A percentile compares a stretch with the other conserved stretches of the same genome.
Conservation (phyloP, 1,284 basidiomycete genomes). For the Ustilago hordei region DNA sequence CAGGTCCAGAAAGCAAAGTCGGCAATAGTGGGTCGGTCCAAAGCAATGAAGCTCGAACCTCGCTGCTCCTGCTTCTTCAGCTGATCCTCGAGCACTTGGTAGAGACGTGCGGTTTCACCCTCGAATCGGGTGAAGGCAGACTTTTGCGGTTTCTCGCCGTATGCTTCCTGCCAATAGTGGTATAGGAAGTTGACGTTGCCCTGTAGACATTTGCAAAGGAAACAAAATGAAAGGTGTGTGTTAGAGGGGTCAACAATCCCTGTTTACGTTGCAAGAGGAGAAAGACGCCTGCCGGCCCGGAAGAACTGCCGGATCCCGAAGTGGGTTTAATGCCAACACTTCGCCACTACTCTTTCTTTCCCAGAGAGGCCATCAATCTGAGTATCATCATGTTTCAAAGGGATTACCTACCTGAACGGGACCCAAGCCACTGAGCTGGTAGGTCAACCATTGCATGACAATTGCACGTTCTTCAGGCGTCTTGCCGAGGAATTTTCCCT, state of each 20-base stretch:
- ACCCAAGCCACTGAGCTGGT: conserved; percentile 57
- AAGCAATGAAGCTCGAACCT: conserved; percentile 55
- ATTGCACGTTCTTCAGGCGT: conserved; percentile 48
- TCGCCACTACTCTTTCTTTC: no score
- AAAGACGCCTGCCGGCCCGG: neutral
- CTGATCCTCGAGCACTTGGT: conserved; percentile 58
- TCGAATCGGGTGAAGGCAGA: conserved; percentile 57
- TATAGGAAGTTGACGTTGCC: conserved; percentile 46
- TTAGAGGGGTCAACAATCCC: neutral
- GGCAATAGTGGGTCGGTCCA: conserved; percentile 63
- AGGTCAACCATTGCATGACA: conserved; percentile 56
- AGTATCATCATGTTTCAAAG: neutral
- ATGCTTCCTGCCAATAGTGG: conserved; percentile 40
- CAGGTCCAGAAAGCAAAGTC: conserved; percentile 61
- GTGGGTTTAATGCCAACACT: neutral
- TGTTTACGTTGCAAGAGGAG: neutral
- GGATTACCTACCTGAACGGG: conserved; percentile 36
- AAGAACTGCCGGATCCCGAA: neutral
- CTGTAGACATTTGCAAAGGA: neutral
- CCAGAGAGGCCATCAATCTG: no score
- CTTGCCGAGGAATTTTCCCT: conserved; percentile 47
- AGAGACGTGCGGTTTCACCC: conserved; percentile 58
- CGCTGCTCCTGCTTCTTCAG: conserved; percentile 49
- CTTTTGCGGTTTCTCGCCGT: conserved; percentile 51
- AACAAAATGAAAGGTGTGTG: neutral